Conservation (phyloP, 768 basidiomycete species). For the Strobilomyces dryophilus region DNA sequence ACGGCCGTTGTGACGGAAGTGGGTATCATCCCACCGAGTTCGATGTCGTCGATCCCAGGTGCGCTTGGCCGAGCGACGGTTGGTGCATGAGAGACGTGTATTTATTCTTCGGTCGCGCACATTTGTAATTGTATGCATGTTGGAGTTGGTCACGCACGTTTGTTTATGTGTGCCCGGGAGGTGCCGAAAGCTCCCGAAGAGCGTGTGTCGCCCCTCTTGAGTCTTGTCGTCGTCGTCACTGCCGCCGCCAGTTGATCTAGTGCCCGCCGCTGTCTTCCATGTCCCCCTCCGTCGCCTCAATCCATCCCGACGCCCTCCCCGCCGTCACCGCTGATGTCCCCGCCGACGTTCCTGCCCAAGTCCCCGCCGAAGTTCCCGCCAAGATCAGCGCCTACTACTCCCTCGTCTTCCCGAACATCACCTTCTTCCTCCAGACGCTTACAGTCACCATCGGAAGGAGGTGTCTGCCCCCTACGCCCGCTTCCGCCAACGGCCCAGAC, state of each 20-base stretch:
- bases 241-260: conserved; percentile 4
- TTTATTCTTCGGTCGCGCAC: conserved; percentile 1
- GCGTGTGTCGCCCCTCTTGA: background rate
- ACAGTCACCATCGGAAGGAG: conserved; percentile 91
- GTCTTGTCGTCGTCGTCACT: conserved; percentile 4
- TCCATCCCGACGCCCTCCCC: conserved; percentile 7
- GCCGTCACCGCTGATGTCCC: background rate
- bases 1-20: conserved; percentile 98
- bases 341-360: conserved; percentile 11
- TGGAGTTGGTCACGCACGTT: conserved; percentile 17
- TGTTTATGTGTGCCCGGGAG: conserved; percentile 11
- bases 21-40: conserved; percentile 89
- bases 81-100: conserved; percentile 16
- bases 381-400: conserved; percentile 93
- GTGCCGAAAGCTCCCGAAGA: conserved; percentile 11
- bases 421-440: conserved; percentile 96
- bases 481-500: conserved; percentile 45
- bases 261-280: conserved; percentile 16
- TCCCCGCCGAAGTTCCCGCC: conserved; percentile 40
- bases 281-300: conserved; percentile 18
- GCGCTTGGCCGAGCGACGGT: conserved; percentile 42
- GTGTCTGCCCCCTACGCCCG: conserved; percentile 62
- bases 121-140: background rate
- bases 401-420: conserved; percentile 90
- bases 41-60: conserved; percentile 78